Evolutionary conservation across 768 basidiomycete species (phyloP), one percentile per base, ranked within the genome.

Genomic region (Boletus insuetus): DNA sequence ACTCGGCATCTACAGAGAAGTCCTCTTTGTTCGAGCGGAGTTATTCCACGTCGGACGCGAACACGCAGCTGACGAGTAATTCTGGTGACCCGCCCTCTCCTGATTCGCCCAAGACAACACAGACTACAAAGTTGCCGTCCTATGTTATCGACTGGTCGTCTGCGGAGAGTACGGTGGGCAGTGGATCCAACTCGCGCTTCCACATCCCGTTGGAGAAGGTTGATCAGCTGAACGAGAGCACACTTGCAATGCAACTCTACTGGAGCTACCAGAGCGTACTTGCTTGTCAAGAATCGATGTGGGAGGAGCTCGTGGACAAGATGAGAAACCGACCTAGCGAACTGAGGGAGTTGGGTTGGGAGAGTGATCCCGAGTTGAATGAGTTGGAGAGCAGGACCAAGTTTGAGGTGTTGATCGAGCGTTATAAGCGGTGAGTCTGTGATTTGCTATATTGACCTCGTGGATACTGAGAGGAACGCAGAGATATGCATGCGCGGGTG

Each of bases 221-320:
- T 6, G 70, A 71, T 51, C 68, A 67, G 26, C 65, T 86, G 58
- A 82, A 73, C 55, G 82, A 85, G 51, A 78, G 83, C 42, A 83
- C 84, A 2, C 75, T 86, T 29, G 85, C 85, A 0, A 86, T 88
- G 84, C 86, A 89, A 53, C 76, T 89, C 4, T 82, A 86, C 61
- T 75, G 78, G 57, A 79, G 82, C n/a, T 87, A 81, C 56, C 80
- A 83, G 59, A 68, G 71, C 19, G 82, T 89, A 9, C 66, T 86
- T 13, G 84, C 83, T 13, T 86, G 84, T 59, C 81, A 85, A 66
- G 87, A 88, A 63, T 81, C 85, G 29, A 86, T 89, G 85, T 89
- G 86, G 86, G 86, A 87, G 57, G 85, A 86, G 51, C 74, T 89
- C 46, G 79, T 80, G 59, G 81, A 84, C 57, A 78, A 81, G 56